These are phyloP conservation scores for Cicer cuneatum DNA, from an alignment of 306 rosid genomes.

Conservation along the genomic window DNA sequence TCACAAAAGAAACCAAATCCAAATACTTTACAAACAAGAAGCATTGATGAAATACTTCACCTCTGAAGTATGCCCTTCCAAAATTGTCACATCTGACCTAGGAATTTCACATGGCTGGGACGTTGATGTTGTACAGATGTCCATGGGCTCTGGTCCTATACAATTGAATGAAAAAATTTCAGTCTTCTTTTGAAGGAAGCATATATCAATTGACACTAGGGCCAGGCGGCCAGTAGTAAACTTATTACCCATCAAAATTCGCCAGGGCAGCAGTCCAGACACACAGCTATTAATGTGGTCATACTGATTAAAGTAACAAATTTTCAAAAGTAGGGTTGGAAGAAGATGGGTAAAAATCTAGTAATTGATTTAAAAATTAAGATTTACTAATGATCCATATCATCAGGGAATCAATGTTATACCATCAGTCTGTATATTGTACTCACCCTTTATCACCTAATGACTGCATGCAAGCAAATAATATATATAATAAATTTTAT, in stretches of 20 bases:
- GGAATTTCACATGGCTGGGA: conserved; percentile 75
- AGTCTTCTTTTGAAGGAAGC: conserved; percentile 31
- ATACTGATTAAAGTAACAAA: conserved; percentile 7
- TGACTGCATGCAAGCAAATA: conserved; percentile 33
- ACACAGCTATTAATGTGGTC: conserved; percentile 12
- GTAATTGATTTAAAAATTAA: background rate
- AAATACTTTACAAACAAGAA: background rate
- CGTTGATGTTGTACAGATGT: conserved; percentile 62
- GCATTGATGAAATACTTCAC: conserved; percentile 55
- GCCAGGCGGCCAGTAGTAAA: conserved; percentile 6
- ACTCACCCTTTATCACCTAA: conserved; percentile 15
- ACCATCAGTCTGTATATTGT: conserved; percentile 1
- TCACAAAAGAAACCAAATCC: conserved; percentile 21
- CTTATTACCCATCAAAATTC: conserved; percentile 18
- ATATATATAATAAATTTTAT: conserved; percentile 9
- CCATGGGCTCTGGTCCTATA: conserved; percentile 87
- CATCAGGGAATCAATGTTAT: conserved; percentile 7
- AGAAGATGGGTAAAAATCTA: conserved; percentile 1
- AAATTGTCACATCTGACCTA: conserved; percentile 75
- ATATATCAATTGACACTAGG: conserved; percentile 19
- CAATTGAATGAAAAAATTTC: conserved; percentile 37
- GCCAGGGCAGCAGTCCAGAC: conserved; percentile 5
- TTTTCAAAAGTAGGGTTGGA: conserved; percentile 5
- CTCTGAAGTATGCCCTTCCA: conserved; percentile 97
- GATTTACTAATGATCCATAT: conserved; percentile 14